These are phyloP conservation scores for Chrysoporthe cubensis DNA, from an alignment of 2,329 filamentous ascomycete genomes.

Conservation along the genomic window DNA sequence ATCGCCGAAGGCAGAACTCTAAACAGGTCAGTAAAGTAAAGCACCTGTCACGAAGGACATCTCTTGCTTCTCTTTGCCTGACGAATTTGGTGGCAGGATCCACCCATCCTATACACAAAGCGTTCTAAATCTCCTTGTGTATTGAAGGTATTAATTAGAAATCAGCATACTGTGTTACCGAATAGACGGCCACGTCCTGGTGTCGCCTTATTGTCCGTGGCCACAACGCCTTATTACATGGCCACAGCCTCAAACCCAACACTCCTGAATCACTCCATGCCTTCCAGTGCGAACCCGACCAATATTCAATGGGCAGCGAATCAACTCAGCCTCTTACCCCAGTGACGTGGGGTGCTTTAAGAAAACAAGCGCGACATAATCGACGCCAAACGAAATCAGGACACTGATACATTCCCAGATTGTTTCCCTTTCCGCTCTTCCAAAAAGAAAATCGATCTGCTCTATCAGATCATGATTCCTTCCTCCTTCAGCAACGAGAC, in stretches of 20 bases:
- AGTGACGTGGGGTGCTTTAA: too few species aligned
- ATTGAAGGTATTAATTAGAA: background rate
- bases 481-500: constrained; percentile 56
- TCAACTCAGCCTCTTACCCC: too few species aligned
- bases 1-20: background rate
- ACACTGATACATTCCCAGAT: background rate
- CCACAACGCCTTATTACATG: background rate
- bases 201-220: background rate
- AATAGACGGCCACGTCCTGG: background rate
- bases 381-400: background rate
- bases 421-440: background rate
- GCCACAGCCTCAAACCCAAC: background rate
- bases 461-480: constrained; percentile 48
- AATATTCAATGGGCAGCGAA: too few species aligned
- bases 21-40: too few species aligned
- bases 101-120: too few species aligned
- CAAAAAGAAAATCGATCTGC: background rate
- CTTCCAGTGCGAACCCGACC: too few species aligned
- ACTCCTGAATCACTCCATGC: background rate
- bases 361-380: too few species aligned
- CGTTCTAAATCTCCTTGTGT: too few species aligned
- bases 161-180: background rate
- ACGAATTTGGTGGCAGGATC: too few species aligned
- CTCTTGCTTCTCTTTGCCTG: too few species aligned
- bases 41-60: too few species aligned